Percentiles rank a stretch among this genome's conserved stretches.
These are phyloP conservation scores for Bipolaris bicolor DNA, from an alignment of 2,329 filamentous ascomycete genomes.

Conservation along the genomic window DNA sequence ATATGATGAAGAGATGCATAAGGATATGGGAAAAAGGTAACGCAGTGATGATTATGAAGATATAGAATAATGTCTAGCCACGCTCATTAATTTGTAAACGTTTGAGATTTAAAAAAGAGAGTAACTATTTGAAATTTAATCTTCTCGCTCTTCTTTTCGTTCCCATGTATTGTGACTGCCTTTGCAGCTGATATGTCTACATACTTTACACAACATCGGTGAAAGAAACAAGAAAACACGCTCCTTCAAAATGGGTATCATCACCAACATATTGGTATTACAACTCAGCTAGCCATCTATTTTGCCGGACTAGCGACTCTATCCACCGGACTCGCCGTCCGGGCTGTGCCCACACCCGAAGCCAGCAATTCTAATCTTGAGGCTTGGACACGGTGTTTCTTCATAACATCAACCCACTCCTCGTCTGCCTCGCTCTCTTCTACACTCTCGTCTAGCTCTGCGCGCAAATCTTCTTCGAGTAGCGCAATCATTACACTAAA, in stretches of 20 bases:
- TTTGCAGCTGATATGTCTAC: too few relatives aligned
- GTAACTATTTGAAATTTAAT: too few relatives aligned
- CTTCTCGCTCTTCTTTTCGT: too few relatives aligned
- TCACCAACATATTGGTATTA: background rate
- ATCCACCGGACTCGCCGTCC: conserved; percentile 28
- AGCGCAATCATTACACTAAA: conserved; percentile 86
- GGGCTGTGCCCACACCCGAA: conserved; percentile 49
- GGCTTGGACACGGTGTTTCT: conserved; percentile 83
- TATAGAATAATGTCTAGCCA: background rate
- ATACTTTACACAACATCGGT: too few relatives aligned
- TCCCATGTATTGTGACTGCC: too few relatives aligned
- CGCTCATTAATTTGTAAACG: background rate
- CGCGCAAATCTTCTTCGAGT: conserved; percentile 54
- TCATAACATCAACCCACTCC: conserved; percentile 89
- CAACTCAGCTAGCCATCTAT: background rate
- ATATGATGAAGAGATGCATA: background rate
- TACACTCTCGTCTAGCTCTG: conserved; percentile 52
- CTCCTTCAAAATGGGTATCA: background rate
- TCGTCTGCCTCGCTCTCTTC: conserved; percentile 51
- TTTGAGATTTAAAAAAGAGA: background rate
- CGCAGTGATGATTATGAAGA: background rate
- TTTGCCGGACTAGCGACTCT: conserved; percentile 3
- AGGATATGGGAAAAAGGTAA: background rate
- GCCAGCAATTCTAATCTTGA: conserved; percentile 70
- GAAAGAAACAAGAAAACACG: background rate